These are phyloP conservation scores for Fusarium gaditjirri DNA, from an alignment of 2,329 filamentous ascomycete genomes.

Conservation along the genomic window DNA sequence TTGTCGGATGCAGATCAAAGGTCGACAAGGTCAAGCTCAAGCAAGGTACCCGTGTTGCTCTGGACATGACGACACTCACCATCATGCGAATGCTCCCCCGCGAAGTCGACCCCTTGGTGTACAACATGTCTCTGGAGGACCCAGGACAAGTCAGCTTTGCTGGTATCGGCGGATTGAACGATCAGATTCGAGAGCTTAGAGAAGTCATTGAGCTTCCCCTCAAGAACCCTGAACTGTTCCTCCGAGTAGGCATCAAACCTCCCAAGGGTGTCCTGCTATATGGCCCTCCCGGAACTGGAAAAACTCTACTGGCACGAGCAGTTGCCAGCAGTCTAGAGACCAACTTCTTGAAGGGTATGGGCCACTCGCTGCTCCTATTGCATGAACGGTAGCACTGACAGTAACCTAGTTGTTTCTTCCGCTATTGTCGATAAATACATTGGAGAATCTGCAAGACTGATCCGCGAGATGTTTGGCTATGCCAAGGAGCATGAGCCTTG, in stretches of 20 bases:
- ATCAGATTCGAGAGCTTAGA: slow-evolving; percentile 95
- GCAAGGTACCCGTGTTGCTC: slow-evolving; percentile 95
- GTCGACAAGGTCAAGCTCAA: slow-evolving; percentile 98
- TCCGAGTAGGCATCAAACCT: slow-evolving; percentile 97
- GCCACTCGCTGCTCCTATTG: background rate
- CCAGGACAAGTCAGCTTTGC: slow-evolving; percentile 97
- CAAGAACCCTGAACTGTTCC: slow-evolving; percentile 98
- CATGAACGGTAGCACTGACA: slow-evolving; percentile 32
- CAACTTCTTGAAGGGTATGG: slow-evolving; percentile 93
- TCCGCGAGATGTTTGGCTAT: slow-evolving; percentile 99
- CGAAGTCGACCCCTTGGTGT: slow-evolving; percentile 97
- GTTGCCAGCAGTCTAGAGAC: slow-evolving; percentile 97
- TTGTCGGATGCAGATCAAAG: slow-evolving; percentile 97
- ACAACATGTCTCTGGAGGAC: slow-evolving; percentile 99
- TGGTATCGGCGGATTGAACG: slow-evolving; percentile 96
- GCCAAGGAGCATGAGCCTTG: slow-evolving; percentile 99
- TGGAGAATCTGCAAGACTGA: slow-evolving; percentile 94
- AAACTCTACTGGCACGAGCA: slow-evolving; percentile 92
- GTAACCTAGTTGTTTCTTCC: slow-evolving; percentile 84
- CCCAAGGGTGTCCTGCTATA: slow-evolving; percentile 97
- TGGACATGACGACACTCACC: slow-evolving; percentile 99
- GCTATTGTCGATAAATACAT: slow-evolving; percentile 99
- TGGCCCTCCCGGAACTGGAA: slow-evolving; percentile 95
- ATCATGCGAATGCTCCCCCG: slow-evolving; percentile 99
- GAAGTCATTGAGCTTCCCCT: slow-evolving; percentile 98